These are phyloP conservation scores for Ocimum tenuiflorum DNA, from an alignment of 257 asterid species.

Conservation along the genomic window DNA sequence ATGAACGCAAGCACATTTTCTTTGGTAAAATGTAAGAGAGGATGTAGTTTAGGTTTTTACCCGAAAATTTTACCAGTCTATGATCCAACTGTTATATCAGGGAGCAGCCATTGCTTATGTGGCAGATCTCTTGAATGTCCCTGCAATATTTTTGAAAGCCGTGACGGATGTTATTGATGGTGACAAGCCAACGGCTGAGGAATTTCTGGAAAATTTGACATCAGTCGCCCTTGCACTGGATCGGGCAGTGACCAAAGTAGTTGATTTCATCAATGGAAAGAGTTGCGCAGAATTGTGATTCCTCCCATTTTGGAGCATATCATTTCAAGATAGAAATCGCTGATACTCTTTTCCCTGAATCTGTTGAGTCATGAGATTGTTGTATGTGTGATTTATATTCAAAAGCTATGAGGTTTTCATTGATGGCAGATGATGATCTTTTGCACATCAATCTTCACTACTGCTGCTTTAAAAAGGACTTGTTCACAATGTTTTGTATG, in stretches of 20 bases:
- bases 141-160: slow-evolving; percentile 72
- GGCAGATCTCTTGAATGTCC: slow-evolving; percentile 77
- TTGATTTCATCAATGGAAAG: slow-evolving; percentile 69
- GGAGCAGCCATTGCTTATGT: slow-evolving; percentile 98
- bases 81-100: slow-evolving; percentile 29
- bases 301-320: not conserved
- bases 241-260: slow-evolving; percentile 49
- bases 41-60: too few species aligned
- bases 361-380: not conserved
- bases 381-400: not conserved
- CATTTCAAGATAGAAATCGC: not conserved
- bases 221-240: slow-evolving; percentile 90
- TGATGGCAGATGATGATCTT: not conserved
- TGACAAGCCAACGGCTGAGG: slow-evolving; percentile 87
- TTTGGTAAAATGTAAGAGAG: too few species aligned
- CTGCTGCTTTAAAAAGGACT: not conserved
- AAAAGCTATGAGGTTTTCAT: not conserved
- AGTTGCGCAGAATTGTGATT: slow-evolving; percentile 54
- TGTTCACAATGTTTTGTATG: not conserved
- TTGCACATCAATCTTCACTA: not conserved
- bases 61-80: not conserved
- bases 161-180: slow-evolving; percentile 90
- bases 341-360: not conserved
- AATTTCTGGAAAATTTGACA: slow-evolving; percentile 67
- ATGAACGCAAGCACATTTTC: not conserved